These are phyloP conservation scores for Penicillium coprophilum DNA, from an alignment of 495 filamentous ascomycete species.

Conservation along the genomic window DNA sequence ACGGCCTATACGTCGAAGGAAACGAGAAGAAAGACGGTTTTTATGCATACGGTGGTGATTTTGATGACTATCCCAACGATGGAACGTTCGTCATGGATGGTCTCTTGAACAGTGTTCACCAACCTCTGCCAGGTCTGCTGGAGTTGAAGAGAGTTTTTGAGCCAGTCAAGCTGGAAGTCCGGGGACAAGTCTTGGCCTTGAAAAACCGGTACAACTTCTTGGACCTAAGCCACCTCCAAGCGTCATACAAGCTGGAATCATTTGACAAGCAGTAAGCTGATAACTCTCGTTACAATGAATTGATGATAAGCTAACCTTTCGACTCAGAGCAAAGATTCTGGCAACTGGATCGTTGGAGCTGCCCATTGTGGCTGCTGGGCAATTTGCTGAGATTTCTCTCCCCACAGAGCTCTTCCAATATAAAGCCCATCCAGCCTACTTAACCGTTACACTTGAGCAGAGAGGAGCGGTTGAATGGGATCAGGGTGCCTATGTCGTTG, in stretches of 20 bases:
- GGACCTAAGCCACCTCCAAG: conserved; percentile 46
- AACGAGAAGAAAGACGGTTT: conserved; percentile 28
- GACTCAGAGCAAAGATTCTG: not conserved
- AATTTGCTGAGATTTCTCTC: conserved; percentile 18
- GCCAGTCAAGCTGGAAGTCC: conserved; percentile 46
- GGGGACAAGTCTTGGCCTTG: not conserved
- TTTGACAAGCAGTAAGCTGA: conserved; percentile 19
- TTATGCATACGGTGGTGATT: conserved; percentile 66
- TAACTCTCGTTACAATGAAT: too few species aligned
- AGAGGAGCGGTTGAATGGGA: conserved; percentile 4
- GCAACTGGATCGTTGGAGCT: conserved; percentile 24
- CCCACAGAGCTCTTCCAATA: conserved; percentile 12
- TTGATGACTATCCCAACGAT: conserved; percentile 63
- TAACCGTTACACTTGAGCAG: conserved; percentile 8
- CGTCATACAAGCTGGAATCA: conserved; percentile 24
- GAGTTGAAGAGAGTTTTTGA: conserved; percentile 62
- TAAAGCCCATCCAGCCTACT: conserved; percentile 5
- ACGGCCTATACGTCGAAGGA: conserved; percentile 57
- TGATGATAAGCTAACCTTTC: too few species aligned
- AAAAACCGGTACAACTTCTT: conserved; percentile 56
- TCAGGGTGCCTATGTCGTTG: not conserved
- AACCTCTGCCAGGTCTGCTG: conserved; percentile 54
- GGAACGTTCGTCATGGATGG: conserved; percentile 66
- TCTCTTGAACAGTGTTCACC: conserved; percentile 54
- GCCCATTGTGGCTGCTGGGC: conserved; percentile 20